A percentile compares a stretch with the other conserved stretches of the same genome.
These are phyloP conservation scores for Fusarium nygamai DNA, from an alignment of 2,329 filamentous ascomycete genomes.

Conservation along the genomic window DNA sequence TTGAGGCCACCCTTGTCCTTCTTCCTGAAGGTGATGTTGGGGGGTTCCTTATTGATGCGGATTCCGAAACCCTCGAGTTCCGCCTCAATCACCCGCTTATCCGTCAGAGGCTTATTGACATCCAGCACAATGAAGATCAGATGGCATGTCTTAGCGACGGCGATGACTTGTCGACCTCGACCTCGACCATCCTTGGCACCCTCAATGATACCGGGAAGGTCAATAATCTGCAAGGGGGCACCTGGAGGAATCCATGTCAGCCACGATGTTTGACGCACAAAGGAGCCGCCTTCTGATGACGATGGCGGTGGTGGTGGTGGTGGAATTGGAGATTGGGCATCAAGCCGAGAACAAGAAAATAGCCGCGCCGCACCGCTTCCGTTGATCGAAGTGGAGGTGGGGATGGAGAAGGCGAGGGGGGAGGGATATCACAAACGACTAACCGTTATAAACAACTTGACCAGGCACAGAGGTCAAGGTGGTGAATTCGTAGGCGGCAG, in stretches of 20 bases:
- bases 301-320: background rate
- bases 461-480: conserved; percentile 97
- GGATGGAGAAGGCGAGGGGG: background rate
- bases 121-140: conserved; percentile 98
- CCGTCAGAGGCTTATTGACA: conserved; percentile 97
- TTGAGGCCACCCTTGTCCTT: conserved; percentile 98
- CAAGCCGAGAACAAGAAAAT: conserved; percentile 14
- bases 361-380: background rate
- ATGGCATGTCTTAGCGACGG: conserved; percentile 98
- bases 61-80: conserved; percentile 98
- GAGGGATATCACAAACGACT: conserved; percentile 28
- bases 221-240: conserved; percentile 97
- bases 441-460: conserved; percentile 92
- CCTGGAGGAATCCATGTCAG: conserved; percentile 54
- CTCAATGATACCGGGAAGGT: conserved; percentile 98
- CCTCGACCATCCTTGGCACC: conserved; percentile 98
- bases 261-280: conserved; percentile 18
- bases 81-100: conserved; percentile 94
- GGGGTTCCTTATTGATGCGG: conserved; percentile 94
- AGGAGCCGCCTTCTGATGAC: conserved; percentile 3
- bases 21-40: conserved; percentile 99
- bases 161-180: conserved; percentile 97
- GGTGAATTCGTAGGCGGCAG: conserved; percentile 97
- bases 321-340: conserved; percentile 26
- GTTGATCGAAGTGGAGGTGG: conserved; percentile 9